These are phyloP conservation scores for Diaporthe vaccinii DNA, from an alignment of 2,329 filamentous ascomycete species.

Conservation along the genomic window DNA sequence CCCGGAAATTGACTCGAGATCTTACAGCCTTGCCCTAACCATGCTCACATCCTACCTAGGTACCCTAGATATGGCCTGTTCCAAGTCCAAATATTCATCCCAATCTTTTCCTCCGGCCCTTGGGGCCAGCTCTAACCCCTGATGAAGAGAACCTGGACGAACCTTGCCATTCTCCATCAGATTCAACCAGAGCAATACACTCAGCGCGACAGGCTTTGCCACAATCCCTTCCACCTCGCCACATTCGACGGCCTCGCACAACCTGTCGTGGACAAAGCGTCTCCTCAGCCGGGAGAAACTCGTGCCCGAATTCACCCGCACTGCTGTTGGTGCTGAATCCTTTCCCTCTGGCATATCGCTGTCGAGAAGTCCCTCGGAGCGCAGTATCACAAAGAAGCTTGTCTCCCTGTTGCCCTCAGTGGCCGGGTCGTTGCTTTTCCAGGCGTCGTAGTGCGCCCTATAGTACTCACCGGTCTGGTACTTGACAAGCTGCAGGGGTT, in stretches of 20 bases:
- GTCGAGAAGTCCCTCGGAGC: background rate
- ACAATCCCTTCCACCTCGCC: constrained; percentile 2
- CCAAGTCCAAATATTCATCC: constrained; percentile 24
- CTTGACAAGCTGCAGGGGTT: constrained; percentile 4
- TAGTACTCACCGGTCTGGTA: constrained; percentile 11
- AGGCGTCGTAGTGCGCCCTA: constrained; percentile 11
- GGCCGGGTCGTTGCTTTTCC: background rate
- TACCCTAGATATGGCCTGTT: background rate
- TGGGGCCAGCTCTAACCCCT: background rate
- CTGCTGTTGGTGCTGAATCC: background rate
- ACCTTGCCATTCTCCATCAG: background rate
- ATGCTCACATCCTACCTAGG: background rate
- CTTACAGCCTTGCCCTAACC: background rate
- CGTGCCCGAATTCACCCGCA: background rate
- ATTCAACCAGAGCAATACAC: constrained; percentile 3
- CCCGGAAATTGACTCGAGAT: too few relatives aligned
- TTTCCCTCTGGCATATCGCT: background rate
- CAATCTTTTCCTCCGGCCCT: background rate
- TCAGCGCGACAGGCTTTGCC: background rate
- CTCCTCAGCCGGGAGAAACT: background rate
- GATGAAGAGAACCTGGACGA: background rate
- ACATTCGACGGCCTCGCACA: constrained; percentile 2
- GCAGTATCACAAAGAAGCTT: background rate
- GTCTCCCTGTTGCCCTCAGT: background rate
- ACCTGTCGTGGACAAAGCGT: background rate